A percentile compares a stretch with the other conserved stretches of the same genome.
Conservation (phyloP, 345 rosid species). For the Kernera saxatilis region DNA sequence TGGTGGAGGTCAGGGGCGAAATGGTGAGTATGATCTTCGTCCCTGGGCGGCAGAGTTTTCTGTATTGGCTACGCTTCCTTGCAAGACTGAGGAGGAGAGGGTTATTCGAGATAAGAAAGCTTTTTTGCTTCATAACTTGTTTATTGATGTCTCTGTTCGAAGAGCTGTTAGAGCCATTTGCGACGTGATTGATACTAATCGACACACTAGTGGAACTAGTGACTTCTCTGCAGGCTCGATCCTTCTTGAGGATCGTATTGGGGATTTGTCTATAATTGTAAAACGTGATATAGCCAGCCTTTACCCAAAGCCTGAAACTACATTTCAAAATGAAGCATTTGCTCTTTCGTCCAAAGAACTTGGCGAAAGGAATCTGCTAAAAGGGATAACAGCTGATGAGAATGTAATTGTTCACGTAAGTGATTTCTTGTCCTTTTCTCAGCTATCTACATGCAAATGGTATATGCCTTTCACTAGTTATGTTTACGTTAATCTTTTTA, state of each 20-base stretch:
- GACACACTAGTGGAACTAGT: conserved; percentile 13
- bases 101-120: conserved; percentile 81
- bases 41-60: conserved; percentile 87
- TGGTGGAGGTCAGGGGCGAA: conserved; percentile 85
- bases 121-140: conserved; percentile 74
- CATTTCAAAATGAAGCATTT: conserved; percentile 38
- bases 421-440: conserved; percentile 6
- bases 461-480: background rate
- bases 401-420: conserved; percentile 88
- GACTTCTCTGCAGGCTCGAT: conserved; percentile 31
- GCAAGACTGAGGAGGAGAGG: conserved; percentile 92
- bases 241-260: conserved; percentile 54
- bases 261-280: conserved; percentile 63
- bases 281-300: conserved; percentile 51
- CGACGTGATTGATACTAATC: conserved; percentile 35
- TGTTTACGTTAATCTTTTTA: background rate
- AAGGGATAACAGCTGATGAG: conserved; percentile 93
- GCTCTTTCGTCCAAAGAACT: conserved; percentile 51
- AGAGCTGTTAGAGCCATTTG: conserved; percentile 65
- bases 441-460: background rate
- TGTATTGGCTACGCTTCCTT: conserved; percentile 71
- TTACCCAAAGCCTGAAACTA: conserved; percentile 41
- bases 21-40: conserved; percentile 52
- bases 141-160: conserved; percentile 66
- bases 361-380: conserved; percentile 61